A percentile compares a stretch with the other conserved stretches of the same genome.
phyloP scores from a whole-genome alignment of 306 rosid genomes.

The Malus fusca region DNA sequence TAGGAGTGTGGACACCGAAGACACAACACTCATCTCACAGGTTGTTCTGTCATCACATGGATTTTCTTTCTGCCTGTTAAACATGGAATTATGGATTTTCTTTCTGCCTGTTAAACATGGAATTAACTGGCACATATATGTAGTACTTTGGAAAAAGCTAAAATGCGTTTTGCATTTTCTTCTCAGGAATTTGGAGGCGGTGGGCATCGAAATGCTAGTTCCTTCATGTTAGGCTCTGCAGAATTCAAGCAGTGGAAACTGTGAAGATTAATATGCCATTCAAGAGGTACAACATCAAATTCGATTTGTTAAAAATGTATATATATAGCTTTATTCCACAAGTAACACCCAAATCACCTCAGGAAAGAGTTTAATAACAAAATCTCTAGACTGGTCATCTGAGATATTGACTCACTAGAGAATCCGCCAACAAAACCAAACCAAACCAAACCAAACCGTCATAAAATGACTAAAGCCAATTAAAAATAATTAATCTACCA shows the following conservation, averaged over 20 bases:
- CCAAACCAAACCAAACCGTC: not conserved
- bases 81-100: not conserved
- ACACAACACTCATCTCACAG: slow-evolving; percentile 70
- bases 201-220: slow-evolving; percentile 77
- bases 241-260: slow-evolving; percentile 56
- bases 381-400: slow-evolving; percentile 12
- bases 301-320: not conserved
- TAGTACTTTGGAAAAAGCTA: not conserved
- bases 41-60: slow-evolving; percentile 21
- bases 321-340: not conserved
- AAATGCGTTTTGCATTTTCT: not conserved
- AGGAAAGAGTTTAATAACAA: slow-evolving; percentile 35
- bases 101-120: not conserved
- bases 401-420: slow-evolving; percentile 36
- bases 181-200: slow-evolving; percentile 79
- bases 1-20: slow-evolving; percentile 59
- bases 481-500: slow-evolving; percentile 27
- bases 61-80: not conserved
- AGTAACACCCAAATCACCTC: slow-evolving; percentile 38
- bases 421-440: slow-evolving; percentile 52
- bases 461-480: not conserved
- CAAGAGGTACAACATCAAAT: not conserved
- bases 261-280: not conserved
- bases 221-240: slow-evolving; percentile 53
- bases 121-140: not conserved